Evolutionary conservation across 192 early-diverging fungal genomes (phyloP), one percentile per base, ranked within the genome.

Genomic region (Powellomyces hirtus): DNA sequence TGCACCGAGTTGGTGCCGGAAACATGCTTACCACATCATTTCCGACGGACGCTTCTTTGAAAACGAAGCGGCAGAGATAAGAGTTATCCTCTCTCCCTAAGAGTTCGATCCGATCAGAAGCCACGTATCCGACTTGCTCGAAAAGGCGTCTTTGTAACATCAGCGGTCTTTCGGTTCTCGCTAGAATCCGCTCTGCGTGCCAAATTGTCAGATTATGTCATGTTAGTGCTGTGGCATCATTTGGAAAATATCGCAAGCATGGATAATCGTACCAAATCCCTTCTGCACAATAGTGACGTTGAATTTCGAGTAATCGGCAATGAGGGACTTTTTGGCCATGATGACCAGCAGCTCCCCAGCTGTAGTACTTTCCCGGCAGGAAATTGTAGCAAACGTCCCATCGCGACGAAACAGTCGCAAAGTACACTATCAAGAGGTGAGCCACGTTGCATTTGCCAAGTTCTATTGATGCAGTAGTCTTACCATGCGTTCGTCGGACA

Each of bases 11-110:
- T n/a, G n/a, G n/a, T n/a, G n/a, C n/a, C n/a, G n/a, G n/a, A n/a
- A n/a, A n/a, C n/a, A n/a, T n/a, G n/a, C 68, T 26, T 46, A 55
- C 57, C 52, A 68, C 60, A 30, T 70, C 75, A 30, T 55, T 72
- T 26, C 69, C 69, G 13, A 37, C 59, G 8, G 70, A 49, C 10
- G 68, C 60, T 52, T 68, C 75, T 31, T 64, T 60, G 33, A 94
- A 86, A 3, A 86, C 86, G 65, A 94, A 92, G n/a, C 90, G 85
- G 73, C 86, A 88, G 20, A 93, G 66, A 40, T 92, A 92, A 42
- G 89, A 91, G 76, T 92, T 92, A 69, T 94, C 92, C 61, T 94
- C 92, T 51, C 92, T 78, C 3, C 90, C 90, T 24, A 92, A 76
- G 31, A 89, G 80, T 50, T 92, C 89, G 8, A 94, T 80, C 63